phyloP scores from a whole-genome alignment of 108 stramenopile species.

The Pseudonitzschia delicatissima region DNA sequence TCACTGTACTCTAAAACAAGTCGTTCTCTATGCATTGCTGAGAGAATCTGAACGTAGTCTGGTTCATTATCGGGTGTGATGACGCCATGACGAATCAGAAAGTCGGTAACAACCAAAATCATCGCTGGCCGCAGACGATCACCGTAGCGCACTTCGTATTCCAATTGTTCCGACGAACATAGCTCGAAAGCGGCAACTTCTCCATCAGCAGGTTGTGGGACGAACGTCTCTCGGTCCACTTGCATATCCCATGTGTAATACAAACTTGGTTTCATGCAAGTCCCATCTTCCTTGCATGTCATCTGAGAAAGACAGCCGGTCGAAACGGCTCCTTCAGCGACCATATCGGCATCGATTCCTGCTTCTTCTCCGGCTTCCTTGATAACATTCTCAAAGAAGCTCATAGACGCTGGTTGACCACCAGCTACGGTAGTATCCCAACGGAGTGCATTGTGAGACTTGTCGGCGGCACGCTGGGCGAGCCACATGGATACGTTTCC shows the following conservation, averaged over 20 bases:
- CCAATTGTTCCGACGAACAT: slow-evolving; percentile 29
- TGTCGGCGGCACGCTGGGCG: slow-evolving; percentile 34
- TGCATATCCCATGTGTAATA: slow-evolving; percentile 43
- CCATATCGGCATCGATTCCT: slow-evolving; percentile 30
- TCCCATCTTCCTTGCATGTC: slow-evolving; percentile 27
- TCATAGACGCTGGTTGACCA: slow-evolving; percentile 32
- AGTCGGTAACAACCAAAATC: slow-evolving; percentile 31
- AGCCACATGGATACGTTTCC: slow-evolving; percentile 30
- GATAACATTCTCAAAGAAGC: slow-evolving; percentile 32
- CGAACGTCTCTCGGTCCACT: slow-evolving; percentile 20
- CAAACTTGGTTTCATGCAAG: slow-evolving; percentile 38
- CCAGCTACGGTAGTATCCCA: slow-evolving; percentile 50
- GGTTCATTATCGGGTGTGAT: slow-evolving; percentile 19
- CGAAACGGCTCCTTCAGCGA: slow-evolving; percentile 1
- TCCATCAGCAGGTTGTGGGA: slow-evolving; percentile 31
- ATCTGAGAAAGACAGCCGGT: slow-evolving; percentile 27
- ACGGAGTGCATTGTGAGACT: slow-evolving; percentile 37
- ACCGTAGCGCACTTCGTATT: slow-evolving; percentile 32
- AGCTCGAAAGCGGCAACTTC: slow-evolving; percentile 39
- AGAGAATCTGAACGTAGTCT: slow-evolving; percentile 17
- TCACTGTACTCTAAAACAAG: slow-evolving; percentile 18
- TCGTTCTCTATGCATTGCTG: slow-evolving; percentile 29
- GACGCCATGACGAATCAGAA: slow-evolving; percentile 34
- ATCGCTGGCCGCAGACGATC: slow-evolving; percentile 33
- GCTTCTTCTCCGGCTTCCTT: slow-evolving; percentile 45